Evolutionary conservation across 805 yeast species (phyloP), one percentile per base, ranked within the genome.

Genomic region (Candida railenensis): DNA sequence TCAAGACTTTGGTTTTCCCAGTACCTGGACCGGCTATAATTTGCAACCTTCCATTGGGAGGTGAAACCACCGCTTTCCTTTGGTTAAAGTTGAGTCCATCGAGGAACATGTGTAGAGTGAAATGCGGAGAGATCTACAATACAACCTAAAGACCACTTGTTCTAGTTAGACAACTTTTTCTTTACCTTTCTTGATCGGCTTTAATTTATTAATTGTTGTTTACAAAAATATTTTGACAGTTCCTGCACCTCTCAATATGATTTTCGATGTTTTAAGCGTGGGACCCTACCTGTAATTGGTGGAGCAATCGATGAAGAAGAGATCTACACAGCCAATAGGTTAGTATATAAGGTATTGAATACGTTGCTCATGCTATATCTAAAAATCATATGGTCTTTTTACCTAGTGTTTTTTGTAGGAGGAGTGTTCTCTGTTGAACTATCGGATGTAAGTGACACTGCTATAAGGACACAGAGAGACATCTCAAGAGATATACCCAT

Each of bases 1-100:
- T 83, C 22, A 92, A 64, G 1, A 94, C 92, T 59, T 82, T 83
- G 1, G 99, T 92, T 63, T 92, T 92, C 3, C 85, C 85, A 0
- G 84, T 79, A 2, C 85, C 84, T 1, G 85, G 85, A 0, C 85
- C 85, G 1, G 85, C 85, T 9, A 80, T 62, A 34, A 80, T 72
- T 53, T 79, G 82, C 38, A 80, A 58, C 16, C 71, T 69, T 1
- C 67, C 63, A 4, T 62, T 45, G 4, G 63, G 52, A 1, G 74
- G 67, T 1, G 77, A 63, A 1, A 67, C 61, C 11, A 77, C 80
- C 2, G 83, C 84, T 44, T 55, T 46, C 8, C 46, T 48, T 54
- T 80, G 85, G 40, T 60, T 59, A 1, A 43, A 51, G 48, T 80
- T 80, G 41, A 80, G 61, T 2, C 56, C 56, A 3, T 46, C 50